Evolutionary conservation across 2,329 filamentous ascomycete genomes (phyloP), one percentile per base, ranked within the genome.

Genomic region (Nemania serpens): DNA sequence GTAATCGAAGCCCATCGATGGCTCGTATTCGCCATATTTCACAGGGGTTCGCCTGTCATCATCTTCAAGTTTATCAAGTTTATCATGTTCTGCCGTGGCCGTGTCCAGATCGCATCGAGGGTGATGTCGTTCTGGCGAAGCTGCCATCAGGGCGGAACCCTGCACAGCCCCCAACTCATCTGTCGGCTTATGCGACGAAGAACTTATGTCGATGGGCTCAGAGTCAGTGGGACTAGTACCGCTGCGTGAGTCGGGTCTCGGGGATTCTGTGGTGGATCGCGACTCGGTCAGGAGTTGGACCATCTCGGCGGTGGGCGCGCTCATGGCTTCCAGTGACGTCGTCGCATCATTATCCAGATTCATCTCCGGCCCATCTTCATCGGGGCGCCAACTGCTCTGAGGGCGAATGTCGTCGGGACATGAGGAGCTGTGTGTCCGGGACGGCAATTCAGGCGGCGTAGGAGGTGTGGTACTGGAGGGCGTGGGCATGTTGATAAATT

Each of bases 1-100:
- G 60, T 81, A 83, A 59, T 85, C 82, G 68, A 81, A 83, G 39
- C 80, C 81, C 69, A 82, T 76, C 10, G 80, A 80, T 2, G 80
- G 69, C 45, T 66, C 57, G 57, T 63, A 69, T 33, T 58, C 58
- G 25, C 69, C 67, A n/a, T 69, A 65, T 17, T 56, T 60, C 61
- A 57, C 29, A 43, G 13, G 55, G 52, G 45, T 59, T 56, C 33
- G 57, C 42, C 57, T 43, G n/a, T 64, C 59, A 36, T 69, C 62
- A 47, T 70, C 66, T 13, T 66, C 51, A 36, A 67, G 67, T 18
- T 70, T 67, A 46, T 66, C 51, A 36, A 67, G 67, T 18, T 70
- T 67, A 46, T 66, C 50, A 13, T 68, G 67, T 17, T 63, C 65
- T 58, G 65, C 58, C 6, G 65, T 61, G 9, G 50, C 3, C 5